Evolutionary conservation across 768 basidiomycete species (phyloP).

Genomic region (Fomitopsis pulvina): DNA sequence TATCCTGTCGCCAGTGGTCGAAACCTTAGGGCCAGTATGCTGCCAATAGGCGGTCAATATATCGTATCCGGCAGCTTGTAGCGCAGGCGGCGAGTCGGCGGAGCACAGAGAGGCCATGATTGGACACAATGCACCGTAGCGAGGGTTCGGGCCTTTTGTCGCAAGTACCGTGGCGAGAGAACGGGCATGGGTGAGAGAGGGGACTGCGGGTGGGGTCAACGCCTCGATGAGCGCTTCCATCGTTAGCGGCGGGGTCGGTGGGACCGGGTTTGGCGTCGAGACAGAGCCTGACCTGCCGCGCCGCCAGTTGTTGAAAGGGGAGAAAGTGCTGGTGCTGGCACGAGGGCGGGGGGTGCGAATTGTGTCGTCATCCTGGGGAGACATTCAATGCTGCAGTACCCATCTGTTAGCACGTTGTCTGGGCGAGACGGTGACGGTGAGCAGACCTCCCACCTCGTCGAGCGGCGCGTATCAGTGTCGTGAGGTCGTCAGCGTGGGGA

Average conservation of each 20-base stretch:
- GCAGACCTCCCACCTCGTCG: no score
- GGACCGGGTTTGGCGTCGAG: slow-evolving; percentile 8
- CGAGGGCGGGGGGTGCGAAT: slow-evolving; percentile 19
- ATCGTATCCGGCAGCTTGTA: slow-evolving; percentile 68
- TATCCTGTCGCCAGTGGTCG: slow-evolving; percentile 52
- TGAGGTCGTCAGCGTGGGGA: not conserved
- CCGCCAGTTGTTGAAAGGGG: slow-evolving; percentile 16
- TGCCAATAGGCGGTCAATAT: slow-evolving; percentile 67
- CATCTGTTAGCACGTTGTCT: not conserved
- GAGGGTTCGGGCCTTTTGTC: slow-evolving; percentile 50
- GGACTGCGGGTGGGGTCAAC: slow-evolving; percentile 49
- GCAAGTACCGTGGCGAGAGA: slow-evolving; percentile 46
- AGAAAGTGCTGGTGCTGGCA: slow-evolving; percentile 18
- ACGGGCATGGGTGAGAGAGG: slow-evolving; percentile 59
- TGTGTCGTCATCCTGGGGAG: slow-evolving; percentile 19
- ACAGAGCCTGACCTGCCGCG: slow-evolving; percentile 13
- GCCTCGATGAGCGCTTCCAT: slow-evolving; percentile 43
- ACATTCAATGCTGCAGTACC: slow-evolving; percentile 12
- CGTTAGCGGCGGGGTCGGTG: slow-evolving; percentile 17
- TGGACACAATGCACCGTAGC: slow-evolving; percentile 44
- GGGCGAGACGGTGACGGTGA: no score
- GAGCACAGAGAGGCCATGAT: slow-evolving; percentile 57
- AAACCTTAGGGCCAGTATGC: slow-evolving; percentile 40
- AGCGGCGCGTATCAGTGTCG: not conserved
- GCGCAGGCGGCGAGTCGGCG: slow-evolving; percentile 40